Percentiles rank a stretch among this genome's conserved stretches.
Evolutionary conservation across 2,329 filamentous ascomycete genomes (phyloP).

Genomic region (Magnaporthiopsis incrustans): DNA sequence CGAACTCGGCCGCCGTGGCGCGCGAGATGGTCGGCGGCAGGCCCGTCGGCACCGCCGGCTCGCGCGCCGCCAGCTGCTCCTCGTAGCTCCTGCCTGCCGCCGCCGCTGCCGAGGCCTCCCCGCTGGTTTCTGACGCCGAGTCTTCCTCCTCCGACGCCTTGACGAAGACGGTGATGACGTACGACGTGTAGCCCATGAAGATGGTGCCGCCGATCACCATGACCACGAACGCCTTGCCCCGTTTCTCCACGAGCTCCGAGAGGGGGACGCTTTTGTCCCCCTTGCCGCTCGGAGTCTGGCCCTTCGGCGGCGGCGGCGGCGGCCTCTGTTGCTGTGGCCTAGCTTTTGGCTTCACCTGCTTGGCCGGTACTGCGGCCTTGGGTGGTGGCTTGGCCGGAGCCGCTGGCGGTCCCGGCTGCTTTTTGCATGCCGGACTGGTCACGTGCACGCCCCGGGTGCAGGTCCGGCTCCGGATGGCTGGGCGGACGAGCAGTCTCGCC

Average conservation of each 20-base stretch:
- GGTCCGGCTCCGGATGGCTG: not conserved
- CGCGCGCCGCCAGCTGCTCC: conserved; percentile 12
- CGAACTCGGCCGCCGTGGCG: conserved; percentile 45
- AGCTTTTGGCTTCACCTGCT: not conserved
- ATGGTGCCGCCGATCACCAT: conserved; percentile 15
- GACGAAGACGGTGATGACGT: conserved; percentile 13
- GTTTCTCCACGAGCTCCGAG: conserved; percentile 18
- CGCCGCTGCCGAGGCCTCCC: conserved; percentile 5
- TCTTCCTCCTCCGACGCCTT: conserved; percentile 8
- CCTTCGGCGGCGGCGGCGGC: not conserved
- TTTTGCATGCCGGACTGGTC: not conserved
- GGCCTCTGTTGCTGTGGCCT: not conserved
- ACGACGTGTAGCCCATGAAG: conserved; percentile 15
- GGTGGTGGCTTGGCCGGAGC: not conserved
- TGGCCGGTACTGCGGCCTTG: not conserved
- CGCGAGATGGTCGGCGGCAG: conserved; percentile 33
- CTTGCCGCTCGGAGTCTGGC: conserved; percentile 1
- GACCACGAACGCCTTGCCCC: conserved; percentile 15
- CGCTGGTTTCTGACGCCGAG: conserved; percentile 4
- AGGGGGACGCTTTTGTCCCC: conserved; percentile 13
- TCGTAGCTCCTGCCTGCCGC: not conserved
- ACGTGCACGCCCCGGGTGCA: not conserved
- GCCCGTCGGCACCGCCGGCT: conserved; percentile 35
- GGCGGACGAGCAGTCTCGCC: not conserved
- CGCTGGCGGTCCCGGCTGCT: not conserved